These are phyloP conservation scores for Seiridium cupressi DNA, from an alignment of 2,329 filamentous ascomycete species.

Conservation along the genomic window DNA sequence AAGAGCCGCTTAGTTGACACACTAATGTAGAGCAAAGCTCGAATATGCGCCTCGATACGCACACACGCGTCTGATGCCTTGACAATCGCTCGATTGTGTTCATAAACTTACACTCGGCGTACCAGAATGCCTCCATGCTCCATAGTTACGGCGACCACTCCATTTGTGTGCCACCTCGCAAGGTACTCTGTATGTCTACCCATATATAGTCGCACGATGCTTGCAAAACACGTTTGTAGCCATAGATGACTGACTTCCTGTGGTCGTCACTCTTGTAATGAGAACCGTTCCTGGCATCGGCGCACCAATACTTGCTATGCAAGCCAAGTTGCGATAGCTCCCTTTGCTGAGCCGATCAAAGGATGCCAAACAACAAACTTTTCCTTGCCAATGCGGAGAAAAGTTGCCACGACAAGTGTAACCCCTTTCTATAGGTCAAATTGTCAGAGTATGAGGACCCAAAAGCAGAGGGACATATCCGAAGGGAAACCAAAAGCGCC, in stretches of 20 bases:
- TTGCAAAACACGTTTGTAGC: not conserved
- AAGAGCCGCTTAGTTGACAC: not conserved
- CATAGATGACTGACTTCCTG: not conserved
- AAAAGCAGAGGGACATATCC: not conserved
- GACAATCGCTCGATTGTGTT: not conserved
- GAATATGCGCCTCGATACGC: not conserved
- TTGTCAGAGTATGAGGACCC: too few species aligned
- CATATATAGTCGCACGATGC: not conserved
- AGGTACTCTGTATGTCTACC: not conserved
- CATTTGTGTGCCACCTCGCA: not conserved
- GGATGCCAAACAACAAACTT: too few species aligned
- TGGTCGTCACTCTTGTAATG: not conserved
- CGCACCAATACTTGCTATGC: too few species aligned
- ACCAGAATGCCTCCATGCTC: not conserved
- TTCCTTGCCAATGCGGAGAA: not conserved
- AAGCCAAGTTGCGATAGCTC: too few species aligned
- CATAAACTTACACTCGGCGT: not conserved
- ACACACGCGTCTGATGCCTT: not conserved
- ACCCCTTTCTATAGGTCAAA: not conserved
- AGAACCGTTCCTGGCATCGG: too few species aligned
- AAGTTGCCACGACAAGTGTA: not conserved
- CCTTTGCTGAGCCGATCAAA: too few species aligned
- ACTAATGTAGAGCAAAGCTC: not conserved
- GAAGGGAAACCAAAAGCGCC: slow-evolving; percentile 10
- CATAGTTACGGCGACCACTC: not conserved